Conservation (phyloP, 2,329 filamentous ascomycete genomes). For the Xylaria sp. region DNA sequence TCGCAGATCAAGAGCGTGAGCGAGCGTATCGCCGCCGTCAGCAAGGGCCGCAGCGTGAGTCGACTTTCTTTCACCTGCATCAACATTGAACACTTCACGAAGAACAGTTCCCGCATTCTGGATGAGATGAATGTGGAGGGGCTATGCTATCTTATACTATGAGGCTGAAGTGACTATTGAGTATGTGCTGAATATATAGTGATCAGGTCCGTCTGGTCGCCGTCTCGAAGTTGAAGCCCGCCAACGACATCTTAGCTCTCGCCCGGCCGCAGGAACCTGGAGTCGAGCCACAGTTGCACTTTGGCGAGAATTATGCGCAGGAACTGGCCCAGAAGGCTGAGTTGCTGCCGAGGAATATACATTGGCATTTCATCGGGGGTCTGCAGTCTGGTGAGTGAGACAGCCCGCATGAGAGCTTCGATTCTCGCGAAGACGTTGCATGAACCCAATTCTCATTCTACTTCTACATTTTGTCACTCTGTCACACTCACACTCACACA, state of each 20-base stretch:
- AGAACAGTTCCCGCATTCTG: neutral
- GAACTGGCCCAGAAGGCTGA: slow-evolving; percentile 88
- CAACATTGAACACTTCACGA: neutral
- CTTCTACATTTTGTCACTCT: neutral
- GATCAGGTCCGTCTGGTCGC: slow-evolving; percentile 84
- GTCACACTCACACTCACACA: neutral
- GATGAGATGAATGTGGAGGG: neutral
- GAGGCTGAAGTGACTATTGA: neutral
- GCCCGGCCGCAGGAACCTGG: slow-evolving; percentile 65
- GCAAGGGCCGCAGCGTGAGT: slow-evolving; percentile 66
- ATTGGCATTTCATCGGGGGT: slow-evolving; percentile 97
- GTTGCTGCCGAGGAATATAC: slow-evolving; percentile 78
- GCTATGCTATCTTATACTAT: neutral
- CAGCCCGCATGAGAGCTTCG: neutral
- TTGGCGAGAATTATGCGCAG: slow-evolving; percentile 96
- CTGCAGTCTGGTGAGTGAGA: slow-evolving; percentile 75
- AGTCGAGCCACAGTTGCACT: slow-evolving; percentile 74
- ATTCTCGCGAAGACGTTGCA: neutral
- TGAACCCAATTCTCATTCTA: too few relatives aligned
- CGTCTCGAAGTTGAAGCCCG: slow-evolving; percentile 96
- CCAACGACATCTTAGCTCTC: slow-evolving; percentile 87
- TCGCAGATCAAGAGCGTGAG: slow-evolving; percentile 71
- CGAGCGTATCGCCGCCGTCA: slow-evolving; percentile 65
- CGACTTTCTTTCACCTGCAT: neutral
- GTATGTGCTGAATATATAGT: slow-evolving; percentile 24